These are phyloP conservation scores for Candida hungchunana DNA, from an alignment of 805 yeast genomes.

Conservation along the genomic window DNA sequence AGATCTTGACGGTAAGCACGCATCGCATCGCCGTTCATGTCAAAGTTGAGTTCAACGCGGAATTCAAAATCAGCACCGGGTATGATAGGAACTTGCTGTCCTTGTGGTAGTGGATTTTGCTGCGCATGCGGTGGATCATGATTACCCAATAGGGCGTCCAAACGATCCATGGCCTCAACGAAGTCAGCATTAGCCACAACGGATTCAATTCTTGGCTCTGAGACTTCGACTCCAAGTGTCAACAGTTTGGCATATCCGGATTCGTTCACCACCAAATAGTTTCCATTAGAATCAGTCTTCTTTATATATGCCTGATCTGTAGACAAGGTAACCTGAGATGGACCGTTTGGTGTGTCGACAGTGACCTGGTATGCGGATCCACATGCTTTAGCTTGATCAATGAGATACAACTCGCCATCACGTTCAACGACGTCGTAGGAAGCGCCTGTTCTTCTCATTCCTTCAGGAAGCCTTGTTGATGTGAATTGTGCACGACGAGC, in stretches of 20 bases:
- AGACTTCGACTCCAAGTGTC: slow-evolving; percentile 16
- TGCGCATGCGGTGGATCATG: no score
- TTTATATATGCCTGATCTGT: slow-evolving; percentile 25
- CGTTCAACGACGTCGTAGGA: slow-evolving; percentile 8
- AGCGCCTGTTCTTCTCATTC: slow-evolving; percentile 16
- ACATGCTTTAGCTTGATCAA: slow-evolving; percentile 17
- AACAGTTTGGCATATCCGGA: slow-evolving; percentile 24
- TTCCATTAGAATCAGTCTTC: slow-evolving; percentile 19
- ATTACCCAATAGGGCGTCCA: no score
- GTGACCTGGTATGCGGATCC: slow-evolving; percentile 12
- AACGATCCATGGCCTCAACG: no score
- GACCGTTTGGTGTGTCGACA: slow-evolving; percentile 14
- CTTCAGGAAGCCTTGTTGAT: slow-evolving; percentile 12
- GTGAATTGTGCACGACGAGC: slow-evolving; percentile 6
- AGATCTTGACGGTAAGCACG: no score
- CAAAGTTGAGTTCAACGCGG: no score
- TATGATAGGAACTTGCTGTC: no score
- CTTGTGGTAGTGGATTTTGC: no score
- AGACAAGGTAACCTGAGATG: slow-evolving; percentile 19
- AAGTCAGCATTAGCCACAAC: no score
- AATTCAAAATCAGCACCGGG: no score
- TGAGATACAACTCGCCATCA: slow-evolving; percentile 22
- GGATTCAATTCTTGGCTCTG: slow-evolving; percentile 16
- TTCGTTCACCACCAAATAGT: slow-evolving; percentile 27
- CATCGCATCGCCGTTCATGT: no score